phyloP scores from a whole-genome alignment of 139 green algal genomes.

The Coccomyxa sp. region DNA sequence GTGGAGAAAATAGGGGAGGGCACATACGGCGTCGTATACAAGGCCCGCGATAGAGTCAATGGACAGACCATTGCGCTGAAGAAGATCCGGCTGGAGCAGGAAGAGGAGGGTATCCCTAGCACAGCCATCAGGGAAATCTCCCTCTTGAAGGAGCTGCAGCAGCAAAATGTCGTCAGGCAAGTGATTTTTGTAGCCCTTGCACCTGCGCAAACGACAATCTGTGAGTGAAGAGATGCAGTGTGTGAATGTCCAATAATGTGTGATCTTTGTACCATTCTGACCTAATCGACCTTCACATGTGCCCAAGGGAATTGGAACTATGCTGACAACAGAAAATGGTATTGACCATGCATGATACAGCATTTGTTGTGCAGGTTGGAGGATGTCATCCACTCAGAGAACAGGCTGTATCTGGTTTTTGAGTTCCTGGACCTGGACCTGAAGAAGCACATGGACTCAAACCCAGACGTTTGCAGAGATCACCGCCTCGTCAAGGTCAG shows the following conservation, averaged over 20 bases:
- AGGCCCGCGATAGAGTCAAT: slow-evolving; percentile 18
- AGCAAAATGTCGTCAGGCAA: slow-evolving; percentile 73
- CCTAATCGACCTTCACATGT: too few relatives aligned
- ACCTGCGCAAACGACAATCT: too few relatives aligned
- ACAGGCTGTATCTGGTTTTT: slow-evolving; percentile 67
- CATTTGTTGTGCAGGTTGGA: slow-evolving; percentile 14
- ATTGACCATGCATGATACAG: too few relatives aligned
- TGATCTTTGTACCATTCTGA: too few relatives aligned
- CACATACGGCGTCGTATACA: slow-evolving; percentile 99
- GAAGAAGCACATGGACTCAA: slow-evolving; percentile 98
- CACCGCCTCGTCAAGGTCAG: slow-evolving; percentile 66
- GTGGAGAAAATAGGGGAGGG: slow-evolving; percentile 94
- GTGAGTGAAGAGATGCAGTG: too few relatives aligned
- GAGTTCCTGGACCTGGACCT: slow-evolving; percentile 97
- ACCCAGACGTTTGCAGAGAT: slow-evolving; percentile 53
- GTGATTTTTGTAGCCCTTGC: background rate
- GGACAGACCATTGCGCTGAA: slow-evolving; percentile 82
- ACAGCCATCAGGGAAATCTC: slow-evolving; percentile 96
- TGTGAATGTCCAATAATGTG: too few relatives aligned
- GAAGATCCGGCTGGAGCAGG: slow-evolving; percentile 95
- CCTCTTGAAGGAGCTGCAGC: slow-evolving; percentile 91
- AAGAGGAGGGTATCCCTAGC: slow-evolving; percentile 96
- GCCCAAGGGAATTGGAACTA: too few relatives aligned
- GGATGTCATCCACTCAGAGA: slow-evolving; percentile 24
- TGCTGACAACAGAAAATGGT: too few relatives aligned